Base-by-base conservation (phyloP, 176 grass and related monocot species). In the Juncus inflexus region DNA sequence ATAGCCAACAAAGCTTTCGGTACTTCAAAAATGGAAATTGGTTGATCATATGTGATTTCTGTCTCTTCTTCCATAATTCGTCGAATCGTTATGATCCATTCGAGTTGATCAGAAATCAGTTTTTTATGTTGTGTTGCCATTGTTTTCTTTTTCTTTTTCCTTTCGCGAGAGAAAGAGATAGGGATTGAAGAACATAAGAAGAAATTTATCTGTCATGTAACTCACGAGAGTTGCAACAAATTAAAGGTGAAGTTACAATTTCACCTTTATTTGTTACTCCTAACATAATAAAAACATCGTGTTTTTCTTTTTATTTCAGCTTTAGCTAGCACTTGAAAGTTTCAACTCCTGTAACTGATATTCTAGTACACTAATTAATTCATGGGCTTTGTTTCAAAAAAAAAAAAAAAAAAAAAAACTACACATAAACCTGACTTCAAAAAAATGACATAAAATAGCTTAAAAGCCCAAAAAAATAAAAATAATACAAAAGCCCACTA, bases 1-100 rank as follows among this genome's bases (percentile, higher is more conserved):
- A 41, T 76, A 4, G 6, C 9, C 38, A 86, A 10, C 1, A 91
- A 15, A 55, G 82, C 42, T 65, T 88, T 96, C 1, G 85, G 87
- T 11, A 96, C 87, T 4, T 85, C 79, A 9, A 80, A 88, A 15
- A 88, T 78, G 42, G 84, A 83, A 55, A 90, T 67, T 3, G 81
- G 57, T 11, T 86, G 57, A 9, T 81, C 82, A 2, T 81, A 77
- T 0, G 7, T 36, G 4, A 69, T 13, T 13, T 88, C 87, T 16
- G 72, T 58, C 15, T 96, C 87, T 39, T 96, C 79, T 2, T 83
- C 70, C 3, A 96, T 68, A 11, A 83, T 63, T 5, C 63, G 79
- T 4, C 63, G 70, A 45, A 86, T 72, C 19, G 42, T 55, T n/a
- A 77, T 61, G 36, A 96, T 65, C 91, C 91, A 96, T 55, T 78